Evolutionary conservation across 1,139 yeast genomes (phyloP).

Genomic region (Yamadazyma atlantica): DNA sequence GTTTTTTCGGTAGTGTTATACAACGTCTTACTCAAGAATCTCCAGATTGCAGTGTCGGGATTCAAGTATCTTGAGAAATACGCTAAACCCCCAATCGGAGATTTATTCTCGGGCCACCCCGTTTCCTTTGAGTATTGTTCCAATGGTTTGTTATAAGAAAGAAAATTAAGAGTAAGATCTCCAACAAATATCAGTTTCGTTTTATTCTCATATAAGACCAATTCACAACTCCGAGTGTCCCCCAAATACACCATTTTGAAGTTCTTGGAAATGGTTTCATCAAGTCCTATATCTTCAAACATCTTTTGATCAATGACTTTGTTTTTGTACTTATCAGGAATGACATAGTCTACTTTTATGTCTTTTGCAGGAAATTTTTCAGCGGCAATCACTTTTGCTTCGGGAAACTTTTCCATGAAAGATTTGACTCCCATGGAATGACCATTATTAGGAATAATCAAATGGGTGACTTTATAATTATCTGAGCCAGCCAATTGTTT

Average conservation of each 20-base stretch:
- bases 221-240: constrained; percentile 52
- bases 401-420: constrained; percentile 49
- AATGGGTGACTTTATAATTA: constrained; percentile 31
- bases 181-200: constrained; percentile 51
- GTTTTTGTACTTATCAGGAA: constrained; percentile 28
- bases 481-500: constrained; percentile 29
- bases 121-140: constrained; percentile 45
- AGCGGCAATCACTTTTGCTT: constrained; percentile 48
- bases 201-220: constrained; percentile 46
- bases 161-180: constrained; percentile 54
- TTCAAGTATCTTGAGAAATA: constrained; percentile 34
- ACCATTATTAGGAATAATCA: constrained; percentile 51
- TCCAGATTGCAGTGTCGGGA: constrained; percentile 36
- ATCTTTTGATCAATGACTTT: constrained; percentile 22
- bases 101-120: constrained; percentile 27
- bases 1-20: constrained; percentile 19
- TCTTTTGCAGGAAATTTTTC: constrained; percentile 32
- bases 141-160: constrained; percentile 18
- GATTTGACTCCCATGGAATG: constrained; percentile 52
- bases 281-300: constrained; percentile 28
- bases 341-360: constrained; percentile 30
- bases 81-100: constrained; percentile 39
- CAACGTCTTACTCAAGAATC: constrained; percentile 23
- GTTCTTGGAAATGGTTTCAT: constrained; percentile 28
- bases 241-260: constrained; percentile 58